Base-by-base conservation (phyloP, 257 asterid species). In the Jacaranda mimosifolia region DNA sequence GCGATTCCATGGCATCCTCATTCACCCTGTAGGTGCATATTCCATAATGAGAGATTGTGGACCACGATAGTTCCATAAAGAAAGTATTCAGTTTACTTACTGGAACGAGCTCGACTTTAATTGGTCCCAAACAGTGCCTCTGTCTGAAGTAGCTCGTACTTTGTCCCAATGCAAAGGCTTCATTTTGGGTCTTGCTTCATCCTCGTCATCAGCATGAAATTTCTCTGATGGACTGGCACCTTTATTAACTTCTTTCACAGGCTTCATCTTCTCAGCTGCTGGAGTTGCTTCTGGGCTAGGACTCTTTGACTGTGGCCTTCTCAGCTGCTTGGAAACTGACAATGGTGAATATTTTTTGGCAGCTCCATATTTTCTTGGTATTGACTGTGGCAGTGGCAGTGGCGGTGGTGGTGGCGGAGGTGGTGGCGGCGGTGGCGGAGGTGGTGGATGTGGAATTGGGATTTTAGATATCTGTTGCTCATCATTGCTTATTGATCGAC, bases 91-190 rank as follows among this genome's bases (percentile, higher is more conserved):
- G 17, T 84, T 51, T 55, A 89, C 97, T 85, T 83, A 91, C 98
- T 88, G 89, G 85, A 94, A 94, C 69, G 97, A 91, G 85, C 91
- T 89, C 9, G 96, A 83, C 71, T 90, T 87, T 65, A 91, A 78
- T 71, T 89, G 96, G 85, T 94, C 98, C 98, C 98, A 94, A 40
- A 92, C 98, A 5, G 97, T 94, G 75, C 84, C 93, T 78, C 87
- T 78, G 51, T 90, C 91, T 17, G 96, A 81, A 63, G 91, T 83
- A 77, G 97, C 89, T 79, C 84, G 87, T 70, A 91, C 97, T 87
- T 92, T 94, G 86, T 94, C 98, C 98, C 98, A 94, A 51, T 91
- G 98, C 90, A 94, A 74, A 76, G 93, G 88, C 82, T 90, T 94
- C 87, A 94, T 85, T 84, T 82, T 90, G 32, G 92, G 88, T 70